Evolutionary conservation across 257 asterid genomes (phyloP).

Genomic region (Solanum acaule): DNA sequence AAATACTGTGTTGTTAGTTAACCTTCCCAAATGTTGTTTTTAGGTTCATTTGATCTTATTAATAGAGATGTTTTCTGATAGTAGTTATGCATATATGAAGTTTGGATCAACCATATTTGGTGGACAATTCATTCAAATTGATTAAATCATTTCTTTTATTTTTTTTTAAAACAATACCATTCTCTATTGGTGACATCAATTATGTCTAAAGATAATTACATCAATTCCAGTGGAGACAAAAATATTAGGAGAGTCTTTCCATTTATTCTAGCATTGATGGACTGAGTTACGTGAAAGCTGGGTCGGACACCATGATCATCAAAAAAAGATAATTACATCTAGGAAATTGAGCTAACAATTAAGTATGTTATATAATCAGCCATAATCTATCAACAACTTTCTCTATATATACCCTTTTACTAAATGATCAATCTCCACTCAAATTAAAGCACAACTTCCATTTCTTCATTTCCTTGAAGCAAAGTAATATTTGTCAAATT

Average conservation of each 20-base stretch:
- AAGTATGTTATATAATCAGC: neutral
- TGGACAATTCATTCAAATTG: neutral
- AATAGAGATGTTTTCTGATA: neutral
- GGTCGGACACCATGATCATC: rapidly evolving
- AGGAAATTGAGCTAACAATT: neutral
- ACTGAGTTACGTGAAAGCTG: neutral
- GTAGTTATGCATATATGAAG: neutral
- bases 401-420: neutral
- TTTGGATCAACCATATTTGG: neutral
- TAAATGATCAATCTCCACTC: neutral
- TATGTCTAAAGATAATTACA: neutral
- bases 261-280: neutral
- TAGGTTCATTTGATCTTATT: neutral
- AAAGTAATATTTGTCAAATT: neutral
- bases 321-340: neutral
- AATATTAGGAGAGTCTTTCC: neutral
- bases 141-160: neutral
- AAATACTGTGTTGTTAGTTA: neutral
- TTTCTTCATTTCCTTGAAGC: neutral
- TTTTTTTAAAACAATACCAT: neutral
- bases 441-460: neutral
- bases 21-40: neutral
- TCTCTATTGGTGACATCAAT: neutral
- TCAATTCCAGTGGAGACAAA: neutral
- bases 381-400: no score